Evolutionary conservation across 371 early-diverging fungal species (phyloP), one percentile per base, ranked within the genome.

Genomic region (Massospora cicadina): DNA sequence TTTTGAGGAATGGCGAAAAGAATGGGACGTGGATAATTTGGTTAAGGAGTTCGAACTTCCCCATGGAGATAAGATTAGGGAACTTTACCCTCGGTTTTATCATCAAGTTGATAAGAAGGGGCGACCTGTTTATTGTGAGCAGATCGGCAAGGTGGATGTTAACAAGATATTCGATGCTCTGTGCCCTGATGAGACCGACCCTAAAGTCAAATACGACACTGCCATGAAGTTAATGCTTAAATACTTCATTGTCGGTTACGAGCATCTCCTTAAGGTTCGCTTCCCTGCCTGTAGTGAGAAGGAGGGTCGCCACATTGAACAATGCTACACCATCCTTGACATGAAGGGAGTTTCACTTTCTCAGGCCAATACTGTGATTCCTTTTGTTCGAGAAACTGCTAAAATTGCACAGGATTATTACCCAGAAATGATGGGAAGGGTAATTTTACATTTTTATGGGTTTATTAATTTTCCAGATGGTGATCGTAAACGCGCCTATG

Each of bases 401-500:
- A 68, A 74, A 54, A 84, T 85, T 70, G 81, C 83, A 17, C 85
- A 86, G 66, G 79, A 86, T 72, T 84, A 88, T 76, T 88, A 88
- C 71, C 88, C 88, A 2, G 88, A 88, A 68, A 79, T 79, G 74
- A 75, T 87, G 71, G 86, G 86, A n/a, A 63, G 55, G 63, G 63
- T 63, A 63, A 54, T 5, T 17, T 10, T 24, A 23, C 2, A 54
- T 10, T 62, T 28, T 62, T 21, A 2, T 43, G 30, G 2, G 12
- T 23, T 12, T 62, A 2, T 54, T 27, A 21, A 60, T 27, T 60
- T 23, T 2, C 24, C 33, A 77, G 71, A 83, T 84, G 82, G 81
- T 75, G 65, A 81, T 85, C 70, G 81, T 85, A 73, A 85, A 87
- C 71, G 81, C 85, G 13, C 87, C 87, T 25, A 73, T 79, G 72